Base-by-base conservation (phyloP, 208 protist genomes). In the Leishmania mexicana region DNA sequence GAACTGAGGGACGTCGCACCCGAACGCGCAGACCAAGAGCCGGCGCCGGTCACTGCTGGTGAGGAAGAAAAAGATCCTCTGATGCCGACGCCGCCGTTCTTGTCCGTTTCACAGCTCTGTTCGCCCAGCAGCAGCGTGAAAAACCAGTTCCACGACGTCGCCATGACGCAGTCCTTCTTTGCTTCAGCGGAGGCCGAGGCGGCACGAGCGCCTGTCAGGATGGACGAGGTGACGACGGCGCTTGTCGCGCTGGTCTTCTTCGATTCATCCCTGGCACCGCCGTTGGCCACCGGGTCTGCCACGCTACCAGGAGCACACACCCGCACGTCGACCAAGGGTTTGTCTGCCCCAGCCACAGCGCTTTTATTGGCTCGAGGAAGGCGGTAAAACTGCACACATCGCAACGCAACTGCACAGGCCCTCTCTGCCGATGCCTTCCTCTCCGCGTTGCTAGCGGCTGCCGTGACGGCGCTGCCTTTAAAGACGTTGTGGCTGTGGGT, bases 91-190 rank as follows among this genome's bases (percentile, higher is more conserved):
- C 31, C 21, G 3, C 51, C 49, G n/a, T 60, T 38, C 0, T 17
- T 65, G 24, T 64, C 77, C n/a, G 62, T 5, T 0, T 1, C 65
- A 3, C 7, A 40, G 35, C 42, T 35, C n/a, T 76, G 60, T 0
- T 64, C 31, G 19, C 54, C 42, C 5, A 76, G 35, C 11, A 71
- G 65, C 7, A 71, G 64, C 10, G 79, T 81, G 7, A 86, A 40
- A 67, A 86, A 86, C 62, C 64, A 82, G 28, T 57, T 45, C 83
- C 83, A 86, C 57, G 83, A 51, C 7, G 83, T 86, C 21, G 83
- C 83, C 6, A 73, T 80, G 58, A 86, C 57, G 60, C 57, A n/a
- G 13, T 53, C 5, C 28, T 57, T 24, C 17, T 80, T 75, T 74
- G n/a, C 28, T 24, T 62, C 21, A 24, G 81, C 24, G 19, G 60